Conservation (phyloP, 2,329 filamentous ascomycete species). For the Nemania serpens region DNA sequence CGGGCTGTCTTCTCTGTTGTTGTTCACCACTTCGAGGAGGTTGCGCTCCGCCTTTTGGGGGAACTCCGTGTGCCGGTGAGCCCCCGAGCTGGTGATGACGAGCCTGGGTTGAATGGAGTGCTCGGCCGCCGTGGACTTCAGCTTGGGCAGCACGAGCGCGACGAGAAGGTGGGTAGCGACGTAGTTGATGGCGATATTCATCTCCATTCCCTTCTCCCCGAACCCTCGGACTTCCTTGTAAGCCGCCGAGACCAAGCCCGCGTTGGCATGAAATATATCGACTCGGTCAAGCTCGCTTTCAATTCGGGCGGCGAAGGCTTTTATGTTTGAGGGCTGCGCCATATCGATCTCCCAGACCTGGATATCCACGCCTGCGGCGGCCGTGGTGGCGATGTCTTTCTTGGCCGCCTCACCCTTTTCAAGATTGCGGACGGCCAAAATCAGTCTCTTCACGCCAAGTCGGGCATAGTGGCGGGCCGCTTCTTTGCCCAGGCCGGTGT, state of each 20-base stretch:
- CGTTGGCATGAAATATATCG: constrained; percentile 51
- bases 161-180: constrained; percentile 57
- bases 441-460: constrained; percentile 33
- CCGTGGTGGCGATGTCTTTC: constrained; percentile 41
- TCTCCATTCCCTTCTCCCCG: constrained; percentile 51
- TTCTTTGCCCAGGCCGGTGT: constrained; percentile 44
- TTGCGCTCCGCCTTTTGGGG: constrained; percentile 35
- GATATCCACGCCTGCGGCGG: constrained; percentile 36
- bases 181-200: constrained; percentile 57
- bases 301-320: constrained; percentile 48
- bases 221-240: constrained; percentile 32
- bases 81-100: constrained; percentile 38
- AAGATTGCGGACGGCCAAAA: constrained; percentile 43
- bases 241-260: constrained; percentile 44
- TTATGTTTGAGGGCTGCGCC: constrained; percentile 50
- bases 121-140: constrained; percentile 46
- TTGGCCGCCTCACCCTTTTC: constrained; percentile 46
- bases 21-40: background rate
- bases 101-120: constrained; percentile 35
- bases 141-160: constrained; percentile 54
- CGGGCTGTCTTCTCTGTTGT: background rate
- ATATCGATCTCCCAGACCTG: constrained; percentile 59
- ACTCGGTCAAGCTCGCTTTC: constrained; percentile 46
- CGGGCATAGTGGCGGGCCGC: constrained; percentile 39
- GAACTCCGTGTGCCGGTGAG: constrained; percentile 38